Evolutionary conservation across 495 filamentous ascomycete genomes (phyloP).

Genomic region (Daldinia bambusicola): DNA sequence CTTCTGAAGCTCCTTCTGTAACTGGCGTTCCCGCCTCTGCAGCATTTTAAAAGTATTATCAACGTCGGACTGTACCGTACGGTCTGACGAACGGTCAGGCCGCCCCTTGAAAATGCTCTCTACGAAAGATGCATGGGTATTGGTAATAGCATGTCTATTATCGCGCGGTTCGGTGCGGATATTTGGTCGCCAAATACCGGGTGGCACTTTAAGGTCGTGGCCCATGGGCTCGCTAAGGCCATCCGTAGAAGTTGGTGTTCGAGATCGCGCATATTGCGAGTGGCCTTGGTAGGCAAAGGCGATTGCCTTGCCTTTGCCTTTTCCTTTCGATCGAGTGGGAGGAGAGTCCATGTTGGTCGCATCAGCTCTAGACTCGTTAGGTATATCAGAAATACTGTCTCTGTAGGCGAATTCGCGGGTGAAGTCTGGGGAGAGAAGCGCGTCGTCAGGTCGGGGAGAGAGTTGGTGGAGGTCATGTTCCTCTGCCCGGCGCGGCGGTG

Average conservation of each 20-base stretch:
- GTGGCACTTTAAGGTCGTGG: constrained; percentile 19
- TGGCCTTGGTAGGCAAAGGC: constrained; percentile 40
- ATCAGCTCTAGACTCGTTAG: background rate
- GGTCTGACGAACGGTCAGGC: constrained; percentile 31
- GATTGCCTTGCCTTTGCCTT: constrained; percentile 42
- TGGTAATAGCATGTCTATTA: constrained; percentile 8
- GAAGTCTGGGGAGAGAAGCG: constrained; percentile 39
- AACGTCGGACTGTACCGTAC: constrained; percentile 22
- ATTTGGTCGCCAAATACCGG: constrained; percentile 41
- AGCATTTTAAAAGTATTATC: constrained; percentile 52
- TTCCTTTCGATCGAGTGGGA: constrained; percentile 27
- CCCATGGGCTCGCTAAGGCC: constrained; percentile 4
- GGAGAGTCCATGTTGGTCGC: background rate
- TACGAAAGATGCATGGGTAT: constrained; percentile 37
- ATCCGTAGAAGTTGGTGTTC: constrained; percentile 11
- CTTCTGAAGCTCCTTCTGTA: constrained; percentile 80
- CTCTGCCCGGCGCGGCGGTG: constrained; percentile 29
- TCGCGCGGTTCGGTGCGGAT: constrained; percentile 32
- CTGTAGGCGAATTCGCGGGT: background rate
- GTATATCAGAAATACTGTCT: background rate
- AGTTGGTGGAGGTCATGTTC: constrained; percentile 58
- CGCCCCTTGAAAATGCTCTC: constrained; percentile 45
- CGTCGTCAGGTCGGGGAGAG: constrained; percentile 54
- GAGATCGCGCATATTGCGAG: constrained; percentile 23
- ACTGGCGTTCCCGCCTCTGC: constrained; percentile 64